phyloP scores from a whole-genome alignment of 169 alveolate species.

The Theileria orientalis region DNA sequence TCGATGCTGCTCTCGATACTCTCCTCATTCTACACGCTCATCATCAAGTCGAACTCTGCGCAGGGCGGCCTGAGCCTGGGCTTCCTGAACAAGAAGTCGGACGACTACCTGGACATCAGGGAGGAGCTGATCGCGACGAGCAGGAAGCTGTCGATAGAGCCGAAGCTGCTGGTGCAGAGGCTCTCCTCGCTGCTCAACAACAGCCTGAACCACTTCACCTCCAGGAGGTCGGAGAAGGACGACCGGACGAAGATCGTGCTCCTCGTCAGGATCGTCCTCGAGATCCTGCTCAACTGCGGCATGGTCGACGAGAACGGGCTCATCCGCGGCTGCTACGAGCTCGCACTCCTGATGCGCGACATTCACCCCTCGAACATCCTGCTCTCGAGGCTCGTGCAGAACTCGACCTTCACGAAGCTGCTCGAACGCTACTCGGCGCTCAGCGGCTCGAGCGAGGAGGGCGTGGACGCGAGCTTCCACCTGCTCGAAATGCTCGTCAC shows the following conservation, averaged over 20 bases:
- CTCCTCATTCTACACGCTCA: slow-evolving; percentile 50
- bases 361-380: slow-evolving; percentile 67
- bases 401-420: slow-evolving; percentile 22
- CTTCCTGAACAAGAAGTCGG: slow-evolving; percentile 17
- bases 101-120: slow-evolving; percentile 11
- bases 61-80: slow-evolving; percentile 22
- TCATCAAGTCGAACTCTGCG: slow-evolving; percentile 7
- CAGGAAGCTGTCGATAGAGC: slow-evolving; percentile 37
- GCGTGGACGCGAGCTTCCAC: neutral
- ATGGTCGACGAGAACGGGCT: slow-evolving; percentile 68
- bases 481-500: slow-evolving; percentile 20
- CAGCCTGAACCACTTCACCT: slow-evolving; percentile 12
- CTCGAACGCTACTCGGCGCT: neutral
- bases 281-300: slow-evolving; percentile 67
- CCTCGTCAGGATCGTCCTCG: slow-evolving; percentile 40
- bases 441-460: neutral
- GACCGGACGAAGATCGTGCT: neutral
- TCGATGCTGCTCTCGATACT: slow-evolving; percentile 36
- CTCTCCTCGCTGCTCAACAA: slow-evolving; percentile 46
- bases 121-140: slow-evolving; percentile 17
- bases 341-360: slow-evolving; percentile 63
- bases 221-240: slow-evolving; percentile 1
- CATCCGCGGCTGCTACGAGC: slow-evolving; percentile 67
- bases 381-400: slow-evolving; percentile 54
- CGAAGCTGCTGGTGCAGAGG: slow-evolving; percentile 39